phyloP scores from a whole-genome alignment of 106 monocot species.

The Posidonia australis region DNA sequence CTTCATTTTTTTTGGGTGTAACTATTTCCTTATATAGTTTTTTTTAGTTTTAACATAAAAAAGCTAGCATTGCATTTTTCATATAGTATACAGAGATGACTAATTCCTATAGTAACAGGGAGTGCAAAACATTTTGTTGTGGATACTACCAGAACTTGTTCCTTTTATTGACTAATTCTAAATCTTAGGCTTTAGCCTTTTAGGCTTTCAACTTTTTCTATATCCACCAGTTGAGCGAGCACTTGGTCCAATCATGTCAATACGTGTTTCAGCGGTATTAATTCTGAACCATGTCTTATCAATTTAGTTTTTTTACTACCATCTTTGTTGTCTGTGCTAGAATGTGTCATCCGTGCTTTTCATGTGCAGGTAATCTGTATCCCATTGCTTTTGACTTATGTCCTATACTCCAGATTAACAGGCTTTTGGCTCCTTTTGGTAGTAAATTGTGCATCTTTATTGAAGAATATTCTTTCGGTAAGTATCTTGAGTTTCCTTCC shows the following conservation, averaged over 20 bases:
- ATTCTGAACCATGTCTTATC: background rate
- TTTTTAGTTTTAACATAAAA: too few species aligned
- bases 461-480: constrained; percentile 60
- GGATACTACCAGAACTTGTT: too few species aligned
- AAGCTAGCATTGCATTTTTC: too few species aligned
- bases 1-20: too few species aligned
- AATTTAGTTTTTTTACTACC: background rate
- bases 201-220: constrained; percentile 45
- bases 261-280: constrained; percentile 47
- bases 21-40: too few species aligned
- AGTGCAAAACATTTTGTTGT: too few species aligned
- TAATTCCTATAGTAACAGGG: too few species aligned
- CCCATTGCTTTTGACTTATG: constrained; percentile 43
- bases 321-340: background rate
- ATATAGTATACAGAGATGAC: too few species aligned
- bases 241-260: constrained; percentile 38
- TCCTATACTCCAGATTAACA: constrained; percentile 46
- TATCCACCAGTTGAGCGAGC: constrained; percentile 42
- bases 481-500: constrained; percentile 17
- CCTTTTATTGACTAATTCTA: background rate
- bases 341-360: background rate
- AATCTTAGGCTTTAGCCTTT: constrained; percentile 45
- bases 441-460: constrained; percentile 45
- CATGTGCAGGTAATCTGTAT: constrained; percentile 41
- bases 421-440: constrained; percentile 36